These are phyloP conservation scores for Saturnispora bothae DNA, from an alignment of 805 yeast species.

Conservation along the genomic window DNA sequence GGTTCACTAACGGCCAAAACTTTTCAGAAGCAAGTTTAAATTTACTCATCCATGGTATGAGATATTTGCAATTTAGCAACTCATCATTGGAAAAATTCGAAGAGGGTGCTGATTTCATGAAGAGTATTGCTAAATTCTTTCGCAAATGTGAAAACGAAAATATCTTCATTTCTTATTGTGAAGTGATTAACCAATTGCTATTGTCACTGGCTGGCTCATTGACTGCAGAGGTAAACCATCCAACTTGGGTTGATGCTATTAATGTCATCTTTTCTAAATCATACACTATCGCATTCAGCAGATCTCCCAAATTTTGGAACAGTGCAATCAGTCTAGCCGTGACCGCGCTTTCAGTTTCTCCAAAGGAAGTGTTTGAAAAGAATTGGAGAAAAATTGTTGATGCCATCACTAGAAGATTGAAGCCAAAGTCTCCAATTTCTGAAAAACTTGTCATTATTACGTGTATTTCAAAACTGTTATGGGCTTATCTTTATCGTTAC, in stretches of 20 bases:
- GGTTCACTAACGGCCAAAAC: conserved; percentile 27
- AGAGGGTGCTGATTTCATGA: conserved; percentile 85
- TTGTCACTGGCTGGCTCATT: conserved; percentile 75
- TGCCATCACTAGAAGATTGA: conserved; percentile 45
- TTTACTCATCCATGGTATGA: conserved; percentile 83
- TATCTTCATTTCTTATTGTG: conserved; percentile 70
- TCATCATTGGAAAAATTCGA: conserved; percentile 86
- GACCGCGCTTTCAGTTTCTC: conserved; percentile 70
- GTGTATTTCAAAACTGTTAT: conserved; percentile 62
- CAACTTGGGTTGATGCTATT: conserved; percentile 84
- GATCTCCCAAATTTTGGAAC: conserved; percentile 49
- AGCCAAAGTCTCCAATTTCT: conserved; percentile 43
- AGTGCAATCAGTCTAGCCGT: conserved; percentile 57
- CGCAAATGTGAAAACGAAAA: conserved; percentile 51
- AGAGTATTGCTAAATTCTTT: conserved; percentile 79
- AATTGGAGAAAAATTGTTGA: conserved; percentile 69
- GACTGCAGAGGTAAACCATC: conserved; percentile 93
- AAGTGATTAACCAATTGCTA: conserved; percentile 64
- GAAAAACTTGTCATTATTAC: conserved; percentile 49
- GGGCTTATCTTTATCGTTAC: conserved; percentile 84
- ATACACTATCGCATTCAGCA: conserved; percentile 34
- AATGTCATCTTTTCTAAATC: conserved; percentile 43
- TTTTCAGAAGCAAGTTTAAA: conserved; percentile 44
- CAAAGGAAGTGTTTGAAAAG: conserved; percentile 58
- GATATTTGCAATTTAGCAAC: conserved; percentile 65